Conservation (phyloP, 208 protist species). For the Acanthamoeba triangularis region DNA sequence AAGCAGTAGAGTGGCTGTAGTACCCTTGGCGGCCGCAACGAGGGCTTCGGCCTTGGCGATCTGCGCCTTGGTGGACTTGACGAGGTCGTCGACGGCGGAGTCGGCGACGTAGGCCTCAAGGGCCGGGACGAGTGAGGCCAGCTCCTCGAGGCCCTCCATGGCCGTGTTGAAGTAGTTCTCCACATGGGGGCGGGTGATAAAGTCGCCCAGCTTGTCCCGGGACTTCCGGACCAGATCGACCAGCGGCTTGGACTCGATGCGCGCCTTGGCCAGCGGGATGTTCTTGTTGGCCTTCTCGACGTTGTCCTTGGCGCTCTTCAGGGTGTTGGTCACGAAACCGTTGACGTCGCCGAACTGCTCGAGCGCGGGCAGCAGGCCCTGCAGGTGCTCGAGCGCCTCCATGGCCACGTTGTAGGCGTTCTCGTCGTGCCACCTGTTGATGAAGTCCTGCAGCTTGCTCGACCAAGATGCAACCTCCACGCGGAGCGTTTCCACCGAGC, state of each 20-base stretch:
- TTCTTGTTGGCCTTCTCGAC: constrained; percentile 57
- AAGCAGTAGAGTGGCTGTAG: not conserved
- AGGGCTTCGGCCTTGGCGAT: constrained; percentile 59
- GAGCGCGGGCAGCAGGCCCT: constrained; percentile 38
- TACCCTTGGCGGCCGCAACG: constrained; percentile 13
- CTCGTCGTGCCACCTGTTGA: constrained; percentile 60
- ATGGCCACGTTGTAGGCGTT: constrained; percentile 31
- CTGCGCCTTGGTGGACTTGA: constrained; percentile 29
- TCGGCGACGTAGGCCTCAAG: constrained; percentile 35
- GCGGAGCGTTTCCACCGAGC: constrained; percentile 8
- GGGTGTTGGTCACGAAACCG: not conserved
- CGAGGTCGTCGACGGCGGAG: not conserved
- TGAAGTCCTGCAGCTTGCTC: constrained; percentile 55
- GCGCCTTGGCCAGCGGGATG: constrained; percentile 63
- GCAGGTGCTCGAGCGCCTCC: constrained; percentile 46
- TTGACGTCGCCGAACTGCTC: constrained; percentile 19
- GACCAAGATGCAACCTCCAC: not conserved
- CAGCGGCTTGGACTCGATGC: constrained; percentile 40
- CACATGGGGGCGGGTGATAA: not conserved
- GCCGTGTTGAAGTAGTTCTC: constrained; percentile 65
- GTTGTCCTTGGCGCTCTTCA: constrained; percentile 45
- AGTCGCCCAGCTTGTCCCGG: not conserved
- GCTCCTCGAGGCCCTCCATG: constrained; percentile 61
- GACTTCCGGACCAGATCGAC: not conserved
- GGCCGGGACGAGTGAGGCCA: not conserved